phyloP scores from a whole-genome alignment of 148 eudicot species.

The Dysphania ambrosioides region DNA sequence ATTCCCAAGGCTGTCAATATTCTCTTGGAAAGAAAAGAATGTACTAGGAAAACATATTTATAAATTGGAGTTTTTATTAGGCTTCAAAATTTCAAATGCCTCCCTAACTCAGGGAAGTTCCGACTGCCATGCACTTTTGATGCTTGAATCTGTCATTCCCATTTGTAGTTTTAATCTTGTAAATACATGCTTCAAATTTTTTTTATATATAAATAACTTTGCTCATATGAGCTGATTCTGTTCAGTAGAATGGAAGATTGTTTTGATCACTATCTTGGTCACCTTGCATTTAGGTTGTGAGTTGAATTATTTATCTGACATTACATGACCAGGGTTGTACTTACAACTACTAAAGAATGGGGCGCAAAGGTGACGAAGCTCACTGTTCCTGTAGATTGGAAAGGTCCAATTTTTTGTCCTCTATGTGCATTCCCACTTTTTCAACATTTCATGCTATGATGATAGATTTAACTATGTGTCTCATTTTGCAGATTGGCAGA shows the following conservation, averaged over 20 bases:
- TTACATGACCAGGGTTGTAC: slow-evolving; percentile 56
- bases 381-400: slow-evolving; percentile 83
- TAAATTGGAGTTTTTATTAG: too few species aligned
- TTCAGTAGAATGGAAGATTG: neutral
- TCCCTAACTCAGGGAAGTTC: neutral
- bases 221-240: neutral
- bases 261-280: slow-evolving; percentile 8
- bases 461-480: neutral
- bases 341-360: slow-evolving; percentile 59
- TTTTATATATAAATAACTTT: neutral
- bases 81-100: neutral
- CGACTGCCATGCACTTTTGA: neutral
- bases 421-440: neutral
- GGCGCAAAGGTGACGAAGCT: slow-evolving; percentile 78
- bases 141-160: neutral
- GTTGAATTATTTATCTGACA: slow-evolving; percentile 3
- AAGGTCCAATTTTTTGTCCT: slow-evolving; percentile 50
- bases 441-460: too few species aligned
- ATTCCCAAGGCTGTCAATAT: too few species aligned
- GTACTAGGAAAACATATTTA: too few species aligned
- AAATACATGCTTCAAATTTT: neutral
- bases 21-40: too few species aligned
- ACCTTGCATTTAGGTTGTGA: neutral
- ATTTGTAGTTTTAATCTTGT: neutral
- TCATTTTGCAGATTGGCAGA: slow-evolving; percentile 81